Evolutionary conservation across 441 rosid species (phyloP).

Genomic region (Croton laevigatus): DNA sequence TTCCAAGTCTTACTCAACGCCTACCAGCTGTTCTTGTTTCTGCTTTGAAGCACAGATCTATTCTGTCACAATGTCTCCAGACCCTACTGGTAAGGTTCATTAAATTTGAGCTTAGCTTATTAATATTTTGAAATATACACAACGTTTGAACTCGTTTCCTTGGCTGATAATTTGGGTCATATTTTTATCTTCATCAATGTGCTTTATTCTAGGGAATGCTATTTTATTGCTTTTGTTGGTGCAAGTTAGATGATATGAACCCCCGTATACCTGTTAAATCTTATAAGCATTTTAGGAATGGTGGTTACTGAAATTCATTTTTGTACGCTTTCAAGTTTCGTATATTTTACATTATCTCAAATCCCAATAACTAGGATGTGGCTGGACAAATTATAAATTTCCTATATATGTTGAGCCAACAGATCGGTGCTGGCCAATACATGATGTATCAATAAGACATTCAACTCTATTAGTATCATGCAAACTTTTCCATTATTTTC

Average conservation of each 20-base stretch:
- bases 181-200: neutral
- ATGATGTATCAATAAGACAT: neutral
- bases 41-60: slow-evolving; percentile 81
- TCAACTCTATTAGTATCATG: neutral
- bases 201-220: too few species aligned
- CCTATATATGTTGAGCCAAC: neutral
- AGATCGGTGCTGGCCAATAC: neutral
- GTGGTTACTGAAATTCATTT: neutral
- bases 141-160: slow-evolving; percentile 12
- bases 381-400: neutral
- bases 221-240: neutral
- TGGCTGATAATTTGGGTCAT: neutral
- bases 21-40: slow-evolving; percentile 76
- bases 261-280: slow-evolving; percentile 5
- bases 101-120: slow-evolving; percentile 25
- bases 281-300: neutral
- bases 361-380: neutral
- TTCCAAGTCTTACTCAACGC: slow-evolving; percentile 72
- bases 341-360: neutral
- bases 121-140: slow-evolving; percentile 4
- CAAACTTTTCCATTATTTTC: neutral
- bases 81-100: slow-evolving; percentile 66
- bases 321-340: neutral
- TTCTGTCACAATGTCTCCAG: slow-evolving; percentile 65
- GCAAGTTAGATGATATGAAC: neutral